Conservation (phyloP, 495 filamentous ascomycete genomes). For the Jackrogersella minutella region DNA sequence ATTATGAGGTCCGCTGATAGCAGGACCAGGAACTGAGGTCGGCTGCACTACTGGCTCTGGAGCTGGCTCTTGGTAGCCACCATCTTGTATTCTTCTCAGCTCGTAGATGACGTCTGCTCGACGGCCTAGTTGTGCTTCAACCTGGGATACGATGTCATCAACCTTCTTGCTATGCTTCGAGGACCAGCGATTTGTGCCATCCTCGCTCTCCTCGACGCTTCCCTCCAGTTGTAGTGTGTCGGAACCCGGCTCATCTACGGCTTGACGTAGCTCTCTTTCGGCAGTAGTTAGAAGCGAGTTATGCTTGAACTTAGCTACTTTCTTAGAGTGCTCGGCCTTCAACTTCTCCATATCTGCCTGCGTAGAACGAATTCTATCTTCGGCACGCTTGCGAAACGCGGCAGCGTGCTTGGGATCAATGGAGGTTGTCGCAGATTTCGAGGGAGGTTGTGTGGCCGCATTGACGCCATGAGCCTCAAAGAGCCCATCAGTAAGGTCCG, state of each 20-base stretch:
- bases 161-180: slow-evolving; percentile 61
- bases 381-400: slow-evolving; percentile 78
- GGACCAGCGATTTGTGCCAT: slow-evolving; percentile 48
- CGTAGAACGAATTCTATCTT: slow-evolving; percentile 68
- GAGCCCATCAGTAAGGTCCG: slow-evolving; percentile 80
- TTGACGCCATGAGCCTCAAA: slow-evolving; percentile 66
- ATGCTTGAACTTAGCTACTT: slow-evolving; percentile 75
- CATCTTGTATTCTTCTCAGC: slow-evolving; percentile 71
- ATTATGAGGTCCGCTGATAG: slow-evolving; percentile 35
- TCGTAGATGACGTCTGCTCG: slow-evolving; percentile 66
- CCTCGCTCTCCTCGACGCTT: slow-evolving; percentile 63
- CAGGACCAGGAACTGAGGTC: slow-evolving; percentile 14
- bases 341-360: slow-evolving; percentile 82
- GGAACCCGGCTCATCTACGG: slow-evolving; percentile 62
- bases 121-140: slow-evolving; percentile 64
- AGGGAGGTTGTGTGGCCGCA: slow-evolving; percentile 56
- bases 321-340: slow-evolving; percentile 76
- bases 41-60: slow-evolving; percentile 52
- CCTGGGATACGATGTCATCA: slow-evolving; percentile 66
- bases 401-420: slow-evolving; percentile 72
- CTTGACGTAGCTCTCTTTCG: slow-evolving; percentile 67
- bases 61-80: slow-evolving; percentile 68
- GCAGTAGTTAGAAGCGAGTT: slow-evolving; percentile 69
- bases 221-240: slow-evolving; percentile 74
- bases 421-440: slow-evolving; percentile 64